A percentile compares a stretch with the other conserved stretches of the same genome.
Conservation (phyloP, 352 stramenopile species). For the Phytophthora pinifolia region DNA sequence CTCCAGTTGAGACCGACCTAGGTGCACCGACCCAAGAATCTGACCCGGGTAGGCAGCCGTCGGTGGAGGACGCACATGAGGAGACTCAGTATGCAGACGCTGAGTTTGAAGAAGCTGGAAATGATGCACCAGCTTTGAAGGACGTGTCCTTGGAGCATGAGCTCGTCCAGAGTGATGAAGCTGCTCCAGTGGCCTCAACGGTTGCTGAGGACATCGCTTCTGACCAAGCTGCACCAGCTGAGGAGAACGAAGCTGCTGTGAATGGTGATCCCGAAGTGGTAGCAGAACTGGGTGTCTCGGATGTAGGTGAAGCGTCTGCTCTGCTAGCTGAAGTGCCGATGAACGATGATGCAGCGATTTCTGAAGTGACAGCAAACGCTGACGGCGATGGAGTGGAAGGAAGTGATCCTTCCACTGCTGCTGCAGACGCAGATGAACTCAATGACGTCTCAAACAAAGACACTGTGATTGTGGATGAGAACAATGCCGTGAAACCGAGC, state of each 20-base stretch:
- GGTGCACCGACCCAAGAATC: neutral
- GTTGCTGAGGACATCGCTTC: neutral
- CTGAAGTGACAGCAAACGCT: conserved; percentile 2
- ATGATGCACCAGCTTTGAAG: conserved; percentile 2
- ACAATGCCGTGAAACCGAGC: neutral
- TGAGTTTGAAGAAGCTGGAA: conserved; percentile 22
- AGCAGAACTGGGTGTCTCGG: neutral
- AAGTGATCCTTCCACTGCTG: neutral
- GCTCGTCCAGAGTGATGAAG: neutral
- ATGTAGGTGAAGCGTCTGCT: neutral
- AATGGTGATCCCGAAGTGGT: neutral
- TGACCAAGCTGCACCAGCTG: neutral
- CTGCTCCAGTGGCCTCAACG: neutral
- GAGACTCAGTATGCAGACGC: conserved; percentile 19
- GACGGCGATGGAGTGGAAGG: neutral
- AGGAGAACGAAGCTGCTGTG: neutral
- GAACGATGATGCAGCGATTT: neutral
- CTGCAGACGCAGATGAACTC: neutral
- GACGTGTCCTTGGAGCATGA: conserved; percentile 1
- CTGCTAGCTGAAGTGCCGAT: neutral
- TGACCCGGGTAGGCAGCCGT: neutral
- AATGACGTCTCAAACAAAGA: neutral
- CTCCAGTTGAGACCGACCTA: conserved; percentile 1
- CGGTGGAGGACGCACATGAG: conserved; percentile 6
- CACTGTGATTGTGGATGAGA: neutral